phyloP scores from a whole-genome alignment of 2,329 filamentous ascomycete species.

The Tolypocladium guangdongense region DNA sequence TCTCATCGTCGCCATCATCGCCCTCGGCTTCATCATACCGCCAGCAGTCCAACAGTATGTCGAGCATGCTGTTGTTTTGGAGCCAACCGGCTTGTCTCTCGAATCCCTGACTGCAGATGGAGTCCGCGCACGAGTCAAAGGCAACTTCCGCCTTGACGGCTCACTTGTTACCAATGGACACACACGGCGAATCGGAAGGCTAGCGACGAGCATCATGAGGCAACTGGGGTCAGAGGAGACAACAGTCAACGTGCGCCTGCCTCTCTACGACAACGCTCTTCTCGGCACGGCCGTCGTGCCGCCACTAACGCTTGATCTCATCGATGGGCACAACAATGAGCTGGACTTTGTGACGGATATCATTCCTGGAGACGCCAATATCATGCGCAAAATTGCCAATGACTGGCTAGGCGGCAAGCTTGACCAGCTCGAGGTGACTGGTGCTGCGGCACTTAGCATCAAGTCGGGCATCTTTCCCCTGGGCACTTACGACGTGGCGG shows the following conservation, averaged over 20 bases:
- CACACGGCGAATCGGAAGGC: constrained; percentile 63
- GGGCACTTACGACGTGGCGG: constrained; percentile 63
- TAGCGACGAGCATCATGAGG: constrained; percentile 70
- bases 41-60: constrained; percentile 76
- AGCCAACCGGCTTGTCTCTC: constrained; percentile 74
- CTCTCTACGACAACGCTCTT: constrained; percentile 68
- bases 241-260: constrained; percentile 65
- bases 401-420: constrained; percentile 80
- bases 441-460: constrained; percentile 60
- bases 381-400: constrained; percentile 69
- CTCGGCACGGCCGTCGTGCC: constrained; percentile 71
- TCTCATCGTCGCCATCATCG: constrained; percentile 56
- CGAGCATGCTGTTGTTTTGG: constrained; percentile 68
- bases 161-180: constrained; percentile 59
- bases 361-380: constrained; percentile 63
- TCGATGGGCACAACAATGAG: constrained; percentile 65
- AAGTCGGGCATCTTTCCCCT: constrained; percentile 72
- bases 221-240: constrained; percentile 66
- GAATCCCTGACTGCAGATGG: constrained; percentile 74
- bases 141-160: constrained; percentile 71
- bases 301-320: constrained; percentile 61
- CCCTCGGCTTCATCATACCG: constrained; percentile 72
- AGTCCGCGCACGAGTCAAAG: constrained; percentile 69
- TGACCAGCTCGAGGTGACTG: constrained; percentile 58
- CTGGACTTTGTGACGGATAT: constrained; percentile 74